These are phyloP conservation scores for Monilinia fructigena DNA, from an alignment of 2,329 filamentous ascomycete genomes.

Conservation along the genomic window DNA sequence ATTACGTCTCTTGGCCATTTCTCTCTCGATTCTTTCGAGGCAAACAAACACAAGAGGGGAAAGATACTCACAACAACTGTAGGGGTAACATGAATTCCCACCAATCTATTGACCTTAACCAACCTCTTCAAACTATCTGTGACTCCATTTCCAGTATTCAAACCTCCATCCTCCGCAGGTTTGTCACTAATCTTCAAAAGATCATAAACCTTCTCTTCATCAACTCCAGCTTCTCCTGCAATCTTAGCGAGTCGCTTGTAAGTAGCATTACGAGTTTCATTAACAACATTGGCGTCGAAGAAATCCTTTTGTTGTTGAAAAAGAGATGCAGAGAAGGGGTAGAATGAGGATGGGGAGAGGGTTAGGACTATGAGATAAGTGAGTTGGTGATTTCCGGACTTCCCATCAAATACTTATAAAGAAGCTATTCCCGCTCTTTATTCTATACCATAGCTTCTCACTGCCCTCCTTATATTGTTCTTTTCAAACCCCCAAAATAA, in stretches of 20 bases:
- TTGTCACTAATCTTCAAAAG: conserved; percentile 69
- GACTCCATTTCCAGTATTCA: conserved; percentile 79
- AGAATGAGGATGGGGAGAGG: conserved; percentile 65
- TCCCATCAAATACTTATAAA: not conserved
- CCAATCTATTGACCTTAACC: conserved; percentile 74
- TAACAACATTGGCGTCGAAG: conserved; percentile 82
- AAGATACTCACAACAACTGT: conserved; percentile 60
- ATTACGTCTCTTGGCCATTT: not conserved
- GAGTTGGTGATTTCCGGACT: not conserved
- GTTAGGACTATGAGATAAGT: not conserved
- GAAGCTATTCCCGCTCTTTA: not conserved
- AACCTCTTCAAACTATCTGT: conserved; percentile 83
- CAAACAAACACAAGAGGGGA: not conserved
- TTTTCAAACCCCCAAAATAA: not conserved
- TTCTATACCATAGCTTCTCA: not conserved
- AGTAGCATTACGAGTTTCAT: conserved; percentile 80
- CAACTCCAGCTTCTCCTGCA: conserved; percentile 64
- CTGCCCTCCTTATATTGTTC: too few species aligned
- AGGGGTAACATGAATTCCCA: conserved; percentile 86
- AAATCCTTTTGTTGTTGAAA: conserved; percentile 70
- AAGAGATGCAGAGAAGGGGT: conserved; percentile 62
- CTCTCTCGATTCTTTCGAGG: not conserved
- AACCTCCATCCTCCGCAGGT: conserved; percentile 61
- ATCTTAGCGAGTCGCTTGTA: conserved; percentile 77
- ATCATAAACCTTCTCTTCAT: conserved; percentile 66